Evolutionary conservation across 345 rosid species (phyloP).

Genomic region (Eucalyptus curtisii): DNA sequence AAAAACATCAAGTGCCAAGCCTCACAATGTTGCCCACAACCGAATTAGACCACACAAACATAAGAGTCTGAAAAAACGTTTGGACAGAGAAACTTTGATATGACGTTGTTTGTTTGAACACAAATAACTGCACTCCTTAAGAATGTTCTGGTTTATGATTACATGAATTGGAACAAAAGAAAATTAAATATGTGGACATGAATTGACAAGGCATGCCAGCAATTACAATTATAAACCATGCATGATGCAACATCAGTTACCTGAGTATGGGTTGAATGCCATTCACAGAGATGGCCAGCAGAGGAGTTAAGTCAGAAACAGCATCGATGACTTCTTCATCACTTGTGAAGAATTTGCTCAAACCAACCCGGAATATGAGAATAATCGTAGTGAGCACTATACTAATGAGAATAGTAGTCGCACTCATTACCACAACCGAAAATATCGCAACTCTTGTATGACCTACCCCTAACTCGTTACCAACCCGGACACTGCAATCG

Average conservation of each 20-base stretch:
- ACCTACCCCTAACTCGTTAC: conserved; percentile 76
- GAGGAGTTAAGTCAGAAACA: conserved; percentile 46
- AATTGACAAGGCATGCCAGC: not conserved
- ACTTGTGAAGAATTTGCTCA: conserved; percentile 60
- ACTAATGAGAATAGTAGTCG: conserved; percentile 42
- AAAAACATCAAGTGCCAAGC: not conserved
- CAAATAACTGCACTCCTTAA: not conserved
- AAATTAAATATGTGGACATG: not conserved
- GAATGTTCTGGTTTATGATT: not conserved
- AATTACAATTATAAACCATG: not conserved
- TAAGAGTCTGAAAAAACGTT: not conserved
- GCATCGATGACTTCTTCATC: conserved; percentile 52
- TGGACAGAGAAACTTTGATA: not conserved
- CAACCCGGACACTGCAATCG: conserved; percentile 41
- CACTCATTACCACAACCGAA: conserved; percentile 56
- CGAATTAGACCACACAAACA: not conserved
- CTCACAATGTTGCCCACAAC: not conserved
- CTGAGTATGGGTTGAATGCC: conserved; percentile 90
- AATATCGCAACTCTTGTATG: conserved; percentile 56
- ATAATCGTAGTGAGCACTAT: conserved; percentile 33
- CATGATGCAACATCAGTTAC: not conserved
- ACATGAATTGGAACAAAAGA: not conserved
- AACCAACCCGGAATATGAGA: conserved; percentile 28
- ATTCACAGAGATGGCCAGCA: conserved; percentile 73
- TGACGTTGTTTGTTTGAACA: not conserved